A percentile compares a stretch with the other conserved stretches of the same genome.
Evolutionary conservation across 169 alveolate species (phyloP).

Genomic region (Theileria equi): DNA sequence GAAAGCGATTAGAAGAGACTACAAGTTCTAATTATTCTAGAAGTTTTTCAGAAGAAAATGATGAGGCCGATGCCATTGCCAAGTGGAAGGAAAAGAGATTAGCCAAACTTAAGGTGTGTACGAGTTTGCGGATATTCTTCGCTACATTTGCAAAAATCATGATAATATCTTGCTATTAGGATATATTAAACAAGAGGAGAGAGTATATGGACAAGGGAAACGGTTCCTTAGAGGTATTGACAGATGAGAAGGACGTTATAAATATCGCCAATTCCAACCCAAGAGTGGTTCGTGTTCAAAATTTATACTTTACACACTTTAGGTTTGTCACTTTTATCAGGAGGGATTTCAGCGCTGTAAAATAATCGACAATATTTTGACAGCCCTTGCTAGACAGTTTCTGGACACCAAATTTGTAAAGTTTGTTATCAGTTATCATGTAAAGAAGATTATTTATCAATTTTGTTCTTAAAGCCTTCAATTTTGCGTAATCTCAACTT

Average conservation of each 20-base stretch:
- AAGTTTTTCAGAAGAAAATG: neutral
- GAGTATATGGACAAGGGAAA: slow-evolving; percentile 53
- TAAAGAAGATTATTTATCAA: neutral
- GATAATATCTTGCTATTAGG: neutral
- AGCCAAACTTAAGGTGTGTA: slow-evolving; percentile 11
- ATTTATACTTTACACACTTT: too few species aligned
- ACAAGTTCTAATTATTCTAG: neutral
- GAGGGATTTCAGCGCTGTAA: slow-evolving; percentile 60
- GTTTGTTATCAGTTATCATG: slow-evolving; percentile 29
- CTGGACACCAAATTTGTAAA: slow-evolving; percentile 57
- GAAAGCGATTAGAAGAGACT: neutral
- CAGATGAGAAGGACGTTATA: slow-evolving; percentile 55
- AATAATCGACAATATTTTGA: slow-evolving; percentile 32
- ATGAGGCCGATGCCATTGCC: neutral
- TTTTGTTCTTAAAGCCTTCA: neutral
- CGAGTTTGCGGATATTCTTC: neutral
- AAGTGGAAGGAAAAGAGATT: slow-evolving; percentile 7
- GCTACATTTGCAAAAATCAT: too few species aligned
- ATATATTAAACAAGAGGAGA: slow-evolving; percentile 19
- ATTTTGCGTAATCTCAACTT: too few species aligned
- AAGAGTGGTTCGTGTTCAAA: slow-evolving; percentile 28
- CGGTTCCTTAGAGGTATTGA: slow-evolving; percentile 41
- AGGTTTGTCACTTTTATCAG: slow-evolving; percentile 59
- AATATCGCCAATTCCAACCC: slow-evolving; percentile 38
- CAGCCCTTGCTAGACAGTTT: slow-evolving; percentile 34